phyloP scores from a whole-genome alignment of 257 asterid genomes.

The Scutellaria barbata region DNA sequence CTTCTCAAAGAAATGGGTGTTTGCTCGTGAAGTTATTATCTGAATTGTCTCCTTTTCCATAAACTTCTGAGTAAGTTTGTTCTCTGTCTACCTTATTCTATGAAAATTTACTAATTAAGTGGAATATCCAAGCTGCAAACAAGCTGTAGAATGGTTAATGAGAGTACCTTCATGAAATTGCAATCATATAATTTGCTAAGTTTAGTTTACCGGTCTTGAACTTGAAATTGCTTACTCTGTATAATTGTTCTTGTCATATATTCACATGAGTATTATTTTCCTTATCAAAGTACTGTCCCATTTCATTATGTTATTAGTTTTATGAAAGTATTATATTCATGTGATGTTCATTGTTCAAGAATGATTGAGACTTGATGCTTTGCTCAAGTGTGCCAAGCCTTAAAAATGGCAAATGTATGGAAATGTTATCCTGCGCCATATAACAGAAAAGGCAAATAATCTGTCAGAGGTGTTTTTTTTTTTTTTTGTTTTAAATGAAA shows the following conservation, averaged over 20 bases:
- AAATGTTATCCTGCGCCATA: not conserved
- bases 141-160: not conserved
- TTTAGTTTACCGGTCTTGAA: not conserved
- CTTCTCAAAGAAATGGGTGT: not conserved
- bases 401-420: not conserved
- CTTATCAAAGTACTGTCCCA: not conserved
- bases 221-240: not conserved
- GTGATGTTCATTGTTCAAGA: not conserved
- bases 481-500: not conserved
- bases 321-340: not conserved
- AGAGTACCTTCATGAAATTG: not conserved
- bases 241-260: not conserved
- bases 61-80: not conserved
- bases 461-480: not conserved
- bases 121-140: not conserved
- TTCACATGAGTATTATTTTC: not conserved
- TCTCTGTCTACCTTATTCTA: not conserved
- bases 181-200: conserved; percentile 1
- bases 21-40: not conserved
- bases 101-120: not conserved
- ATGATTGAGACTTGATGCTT: not conserved
- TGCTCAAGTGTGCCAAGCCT: not conserved
- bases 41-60: not conserved
- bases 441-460: not conserved
- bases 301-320: not conserved